Conservation (phyloP, 2,329 filamentous ascomycete species). For the Fusarium equiseti region DNA sequence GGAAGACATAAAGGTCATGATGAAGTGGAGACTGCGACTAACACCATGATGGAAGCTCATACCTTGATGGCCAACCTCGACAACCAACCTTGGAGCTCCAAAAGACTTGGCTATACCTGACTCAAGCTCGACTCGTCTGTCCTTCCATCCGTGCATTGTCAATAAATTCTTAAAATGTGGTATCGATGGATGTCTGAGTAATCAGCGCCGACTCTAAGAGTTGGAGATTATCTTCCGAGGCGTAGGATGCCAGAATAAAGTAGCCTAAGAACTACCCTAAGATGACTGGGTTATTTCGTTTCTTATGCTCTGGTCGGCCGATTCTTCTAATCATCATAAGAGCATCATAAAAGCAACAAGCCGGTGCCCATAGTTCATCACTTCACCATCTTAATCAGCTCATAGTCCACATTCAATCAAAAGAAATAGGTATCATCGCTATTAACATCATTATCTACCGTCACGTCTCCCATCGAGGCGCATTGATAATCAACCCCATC, state of each 20-base stretch:
- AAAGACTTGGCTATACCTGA: neutral
- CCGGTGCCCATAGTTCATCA: neutral
- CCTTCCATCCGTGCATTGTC: neutral
- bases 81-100: neutral
- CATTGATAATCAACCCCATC: conserved; percentile 68
- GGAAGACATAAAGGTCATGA: neutral
- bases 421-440: conserved; percentile 3
- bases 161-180: accelerated
- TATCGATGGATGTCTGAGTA: too few species aligned
- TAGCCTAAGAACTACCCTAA: too few species aligned
- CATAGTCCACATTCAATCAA: neutral
- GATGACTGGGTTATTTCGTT: too few species aligned
- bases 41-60: neutral
- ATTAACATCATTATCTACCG: too few species aligned
- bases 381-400: neutral
- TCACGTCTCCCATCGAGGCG: conserved; percentile 55
- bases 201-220: too few species aligned
- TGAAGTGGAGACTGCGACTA: neutral
- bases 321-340: neutral
- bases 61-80: neutral
- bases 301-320: too few species aligned
- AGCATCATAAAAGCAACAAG: neutral
- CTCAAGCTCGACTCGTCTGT: neutral
- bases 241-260: too few species aligned
- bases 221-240: too few species aligned